Base-by-base conservation (phyloP, 2,329 filamentous ascomycete species). In the Colletotrichum tamarilloi region DNA sequence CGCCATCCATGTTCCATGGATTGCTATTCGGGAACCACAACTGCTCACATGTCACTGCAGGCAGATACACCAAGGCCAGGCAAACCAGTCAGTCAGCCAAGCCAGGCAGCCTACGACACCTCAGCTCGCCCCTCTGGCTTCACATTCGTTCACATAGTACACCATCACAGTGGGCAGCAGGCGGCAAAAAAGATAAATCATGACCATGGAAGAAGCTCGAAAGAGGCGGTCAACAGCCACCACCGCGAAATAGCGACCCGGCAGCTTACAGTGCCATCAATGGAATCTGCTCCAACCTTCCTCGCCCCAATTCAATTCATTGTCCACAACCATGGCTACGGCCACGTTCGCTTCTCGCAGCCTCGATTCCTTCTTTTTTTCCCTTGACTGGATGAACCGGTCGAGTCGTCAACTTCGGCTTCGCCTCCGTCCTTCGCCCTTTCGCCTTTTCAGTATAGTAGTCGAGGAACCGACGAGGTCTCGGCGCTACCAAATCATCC, bases 31-130 rank as follows among this genome's bases (percentile, higher is more conserved):
- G 56, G 60, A 71, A 70, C 55, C 67, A 66, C 67, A 55, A 71
- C 65, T 72, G 60, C 71, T 73, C 71, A 73, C 71, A 73, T 73
- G 71, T 66, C 71, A 73, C 67, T 16, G 30, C 60, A 55, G 56
- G 28, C 59, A 70, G 66, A 65, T 46, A 62, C 59, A 70, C 59
- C 28, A 46, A 42, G 22, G 24, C 53, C 55, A 58, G 66, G 42
- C 60, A 24, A 53, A 56, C 58, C 66, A 55, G 26, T 30, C 35
- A 66, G 16, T 22, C 32, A 52, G 32, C 59, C 42, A 28, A 55
- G 30, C 26, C 24, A 53, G 30, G 60, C 62, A 71, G 55, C 71
- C 53, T n/a, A 58, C 32, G 60, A 56, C 67, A 62, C 26, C 67
- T 73, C 62, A 73, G 32, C 67, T 65, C 67, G 60, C 46, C 26